Base-by-base conservation (phyloP, 106 monocot genomes). In the Xerophyta viscosa region DNA sequence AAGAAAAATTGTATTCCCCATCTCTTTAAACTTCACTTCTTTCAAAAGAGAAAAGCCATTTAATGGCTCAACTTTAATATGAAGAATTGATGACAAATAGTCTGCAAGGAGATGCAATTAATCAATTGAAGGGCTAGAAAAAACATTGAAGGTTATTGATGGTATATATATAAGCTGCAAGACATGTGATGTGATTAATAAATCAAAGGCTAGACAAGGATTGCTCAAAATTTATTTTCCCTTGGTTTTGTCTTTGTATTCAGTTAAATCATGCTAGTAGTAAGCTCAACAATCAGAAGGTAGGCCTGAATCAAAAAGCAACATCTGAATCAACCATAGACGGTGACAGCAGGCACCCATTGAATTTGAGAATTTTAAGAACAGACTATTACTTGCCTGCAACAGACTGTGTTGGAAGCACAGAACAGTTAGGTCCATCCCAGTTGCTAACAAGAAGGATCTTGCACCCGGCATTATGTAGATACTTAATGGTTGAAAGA, bases 401-500 rank as follows among this genome's bases (percentile, higher is more conserved):
- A 69, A 84, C 56, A 58, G 60, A 64, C 23, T 84, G 55, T 27
- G 52, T 50, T 2, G 77, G 60, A 61, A 65, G 20, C 3, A 25
- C 29, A 5, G 66, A 63, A 36, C 60, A 54, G 61, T 27, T 36
- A 14, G 56, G 48, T 50, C 45, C 37, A 54, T 37, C 64, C 94
- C 94, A 94, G 46, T 50, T 71, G 56, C 82, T 70, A 28, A 81
- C 58, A 29, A 94, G 31, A 48, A 88, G 25, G 43, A 94, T 53
- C 62, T 78, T 84, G 15, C 88, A 79, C 21, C 84, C 80, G 61
- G 77, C 81, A 60, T 57, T 61, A 42, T 78, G 29, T 46, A 94
- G 64, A 59, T 94, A 83, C 64, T 61, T 88, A 30, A 94, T 78
- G 17, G 94, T 94, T 41, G 49, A 77, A 41, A 88, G 28, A 17